Evolutionary conservation across 495 filamentous ascomycete genomes (phyloP), one percentile per base, ranked within the genome.

Genomic region (Trichoderma asperelloides): DNA sequence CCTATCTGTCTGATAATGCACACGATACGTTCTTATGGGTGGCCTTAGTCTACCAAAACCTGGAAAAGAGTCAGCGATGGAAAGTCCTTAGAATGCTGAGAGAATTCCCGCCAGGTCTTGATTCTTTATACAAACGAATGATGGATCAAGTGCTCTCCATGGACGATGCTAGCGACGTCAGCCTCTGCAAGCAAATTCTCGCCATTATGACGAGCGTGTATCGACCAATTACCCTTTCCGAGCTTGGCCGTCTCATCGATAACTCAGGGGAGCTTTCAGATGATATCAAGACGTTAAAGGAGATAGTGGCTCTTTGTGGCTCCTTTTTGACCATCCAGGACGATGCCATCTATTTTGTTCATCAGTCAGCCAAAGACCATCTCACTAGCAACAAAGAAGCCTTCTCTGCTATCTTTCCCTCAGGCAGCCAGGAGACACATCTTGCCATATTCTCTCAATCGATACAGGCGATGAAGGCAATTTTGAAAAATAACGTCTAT

Each of bases 331-430:
- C 69, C 1, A 27, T 78, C 13, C 72, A 71, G 4, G 66, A 76
- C 9, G 27, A 69, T n/a, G 70, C 45, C 2, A 69, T 82, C 40
- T 70, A 67, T 49, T 72, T 81, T 27, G 70, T 82, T 18, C 77
- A 82, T 70, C 78, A 80, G 69, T 82, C 80, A 11, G 79, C 72
- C 11, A 78, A 77, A 45, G 79, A 82, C 43, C 80, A 73, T 68
- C 68, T 82, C 0, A 18, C 64, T 2, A 51, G 57, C 33, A 40
- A 62, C 4, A 40, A 41, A 40, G 6, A 18, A 1, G 23, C 47
- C 6, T 4, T 37, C 33, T 37, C 33, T 49, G 57, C 65, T 28
- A 66, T 76, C 39, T 74, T 72, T 62, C 69, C 70, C 39, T 45
- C 49, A 25, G 68, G 70, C 40, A 13, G 63, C 51, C 63, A 49